Evolutionary conservation across 768 basidiomycete species (phyloP).

Genomic region (Boletus barrowsii): DNA sequence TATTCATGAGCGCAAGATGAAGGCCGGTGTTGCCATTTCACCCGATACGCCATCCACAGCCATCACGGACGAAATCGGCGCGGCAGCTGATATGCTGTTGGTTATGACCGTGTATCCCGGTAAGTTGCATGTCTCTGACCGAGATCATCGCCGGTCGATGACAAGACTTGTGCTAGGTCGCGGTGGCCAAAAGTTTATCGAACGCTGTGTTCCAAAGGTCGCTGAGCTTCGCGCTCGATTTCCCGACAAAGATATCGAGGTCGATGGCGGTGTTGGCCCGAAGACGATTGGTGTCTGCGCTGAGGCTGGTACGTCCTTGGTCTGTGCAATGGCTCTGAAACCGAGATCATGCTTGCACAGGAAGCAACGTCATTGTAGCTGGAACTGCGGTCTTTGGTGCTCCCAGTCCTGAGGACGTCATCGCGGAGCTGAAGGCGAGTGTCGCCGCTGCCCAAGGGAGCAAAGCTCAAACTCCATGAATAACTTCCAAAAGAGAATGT

Average conservation of each 20-base stretch:
- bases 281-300: slow-evolving; percentile 87
- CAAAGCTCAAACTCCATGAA: slow-evolving; percentile 18
- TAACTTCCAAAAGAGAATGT: background rate
- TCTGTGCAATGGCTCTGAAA: background rate
- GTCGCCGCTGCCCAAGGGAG: slow-evolving; percentile 67
- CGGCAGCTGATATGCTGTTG: slow-evolving; percentile 88
- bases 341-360: slow-evolving; percentile 37
- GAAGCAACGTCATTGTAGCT: slow-evolving; percentile 97
- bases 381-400: slow-evolving; percentile 94
- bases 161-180: slow-evolving; percentile 47
- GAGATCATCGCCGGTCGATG: background rate
- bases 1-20: slow-evolving; percentile 85
- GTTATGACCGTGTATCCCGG: slow-evolving; percentile 99
- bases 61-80: slow-evolving; percentile 83
- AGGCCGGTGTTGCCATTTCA: slow-evolving; percentile 94
- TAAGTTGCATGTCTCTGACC: slow-evolving; percentile 23
- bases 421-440: slow-evolving; percentile 62
- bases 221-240: slow-evolving; percentile 85
- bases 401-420: slow-evolving; percentile 74
- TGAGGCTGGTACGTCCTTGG: slow-evolving; percentile 61
- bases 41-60: slow-evolving; percentile 88
- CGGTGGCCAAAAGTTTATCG: slow-evolving; percentile 96
- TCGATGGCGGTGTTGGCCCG: slow-evolving; percentile 96
- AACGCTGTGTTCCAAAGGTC: slow-evolving; percentile 91
- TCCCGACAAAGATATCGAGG: slow-evolving; percentile 94